Evolutionary conservation across 331 rosid species (phyloP), one percentile per base, ranked within the genome.

Genomic region (Acacia pycnantha): DNA sequence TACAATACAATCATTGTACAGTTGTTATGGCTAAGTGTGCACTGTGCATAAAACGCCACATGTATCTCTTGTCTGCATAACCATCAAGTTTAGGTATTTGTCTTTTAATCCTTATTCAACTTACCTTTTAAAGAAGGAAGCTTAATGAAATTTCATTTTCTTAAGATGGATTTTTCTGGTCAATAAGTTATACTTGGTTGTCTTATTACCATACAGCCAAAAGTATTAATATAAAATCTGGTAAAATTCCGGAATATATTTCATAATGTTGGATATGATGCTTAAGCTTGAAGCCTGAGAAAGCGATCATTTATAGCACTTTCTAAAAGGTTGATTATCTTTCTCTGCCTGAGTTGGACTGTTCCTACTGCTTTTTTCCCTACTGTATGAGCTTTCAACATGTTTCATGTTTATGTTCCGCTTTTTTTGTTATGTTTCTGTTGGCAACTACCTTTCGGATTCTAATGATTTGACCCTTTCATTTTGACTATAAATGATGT

Each of bases 401-500:
- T 48, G 44, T 64, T 78, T 64, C 53, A 69, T 70, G 69, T 82
- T 74, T 26, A 51, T 61, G 35, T 41, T 84, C 47, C 53, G 26
- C 33, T 24, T 54, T 66, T 15, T 27, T 27, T 53, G 8, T 18
- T 54, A 58, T 15, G 75, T 13, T 12, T 74, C 51, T 73, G 71
- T 71, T 64, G 59, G 69, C 56, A 40, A 21, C 68, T 69, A 13
- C 69, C 29, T 67, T 66, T 54, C 59, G 26, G 74, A 43, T 43
- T 70, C 58, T 48, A 29, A 50, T 81, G 16, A 81, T 76, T 51
- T 79, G 75, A 73, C 85, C 69, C 21, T 61, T 79, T 47, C 80
- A 74, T 26, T 82, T 84, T 81, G 80, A 76, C 62, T 80, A 31
- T 78, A 51, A 78, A 68, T 61, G 71, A 66, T 83, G 73, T 69